A percentile compares a stretch with the other conserved stretches of the same genome.
These are phyloP conservation scores for Epichloe uncinata DNA, from an alignment of 2,329 filamentous ascomycete genomes.

Conservation along the genomic window DNA sequence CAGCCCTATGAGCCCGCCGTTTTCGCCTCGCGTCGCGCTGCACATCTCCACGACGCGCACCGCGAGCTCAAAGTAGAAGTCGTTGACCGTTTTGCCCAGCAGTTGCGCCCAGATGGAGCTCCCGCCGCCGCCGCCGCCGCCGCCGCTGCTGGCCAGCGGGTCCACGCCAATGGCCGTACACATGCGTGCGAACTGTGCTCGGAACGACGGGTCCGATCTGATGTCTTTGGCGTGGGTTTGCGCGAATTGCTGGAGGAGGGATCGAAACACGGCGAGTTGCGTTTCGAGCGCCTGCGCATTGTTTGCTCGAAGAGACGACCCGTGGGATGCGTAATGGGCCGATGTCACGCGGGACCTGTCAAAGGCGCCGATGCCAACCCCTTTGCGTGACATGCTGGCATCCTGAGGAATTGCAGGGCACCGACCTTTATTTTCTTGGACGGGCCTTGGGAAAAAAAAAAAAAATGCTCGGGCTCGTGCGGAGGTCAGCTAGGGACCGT, in stretches of 20 bases:
- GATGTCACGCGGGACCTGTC: conserved; percentile 73
- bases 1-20: conserved; percentile 81
- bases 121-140: conserved; percentile 18
- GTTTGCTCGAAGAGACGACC: conserved; percentile 68
- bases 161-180: conserved; percentile 95
- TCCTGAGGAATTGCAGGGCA: too few species aligned
- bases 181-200: conserved; percentile 96
- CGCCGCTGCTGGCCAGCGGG: conserved; percentile 50
- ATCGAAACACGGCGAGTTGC: conserved; percentile 92
- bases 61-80: conserved; percentile 96
- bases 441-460: too few species aligned
- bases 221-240: conserved; percentile 93
- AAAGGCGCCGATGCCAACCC: conserved; percentile 83
- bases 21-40: conserved; percentile 71
- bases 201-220: conserved; percentile 85
- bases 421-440: too few species aligned
- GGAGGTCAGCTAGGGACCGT: too few species aligned
- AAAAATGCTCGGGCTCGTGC: too few species aligned
- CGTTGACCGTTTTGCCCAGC: conserved; percentile 80
- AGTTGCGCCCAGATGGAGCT: conserved; percentile 85
- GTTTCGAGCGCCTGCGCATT: conserved; percentile 81
- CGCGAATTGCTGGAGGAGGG: conserved; percentile 86
- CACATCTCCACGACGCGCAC: conserved; percentile 94
- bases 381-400: conserved; percentile 53
- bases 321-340: conserved; percentile 83